Evolutionary conservation across 1,284 basidiomycete species (phyloP), one percentile per base, ranked within the genome.

Genomic region (Ustilago trichophora): DNA sequence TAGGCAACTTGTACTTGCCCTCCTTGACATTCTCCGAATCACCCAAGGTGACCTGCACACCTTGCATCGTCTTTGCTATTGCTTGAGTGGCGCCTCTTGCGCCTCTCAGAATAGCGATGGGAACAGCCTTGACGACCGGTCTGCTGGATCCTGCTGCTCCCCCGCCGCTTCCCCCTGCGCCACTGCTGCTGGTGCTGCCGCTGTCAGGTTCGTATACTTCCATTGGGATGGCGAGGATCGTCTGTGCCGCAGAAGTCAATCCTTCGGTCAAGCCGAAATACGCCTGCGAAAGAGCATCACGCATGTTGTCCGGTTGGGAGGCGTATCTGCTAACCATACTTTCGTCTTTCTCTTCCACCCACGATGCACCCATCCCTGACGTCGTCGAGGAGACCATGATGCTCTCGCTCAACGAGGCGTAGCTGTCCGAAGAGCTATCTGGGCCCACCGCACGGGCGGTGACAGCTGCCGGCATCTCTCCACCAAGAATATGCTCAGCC

Each of bases 21-120:
- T 71, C 73, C 21, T 58, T 56, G 4, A 53, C 49, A 18, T 58
- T 51, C 16, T 56, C 50, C 16, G 21, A 18, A 46, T 83, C 82
- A 27, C 67, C 67, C 22, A 83, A 60, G 3, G 75, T 88, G 78
- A 97, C 96, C 72, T 94, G 89, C 36, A 98, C 85, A 5, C 95
- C 95, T 57, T 95, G 86, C 41, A 97, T 83, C 3, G 95, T 95
- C 85, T 98, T 95, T 83, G 92, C 91, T 49, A 98, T 90, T 1
- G 95, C 95, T 82, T 95, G 94, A 47, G 90, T 92, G 4, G 93
- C 93, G 7, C 95, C 95, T 54, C 96, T 95, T 90, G 96, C 95
- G 0, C 94, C 93, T 75, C 91, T 92, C 70, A 98, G 83, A 4
- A 98, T 91, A 0, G 95, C 95, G 58, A 98, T 95, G 0, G 95